Percentiles rank a stretch among this genome's conserved stretches.
Conservation (phyloP, 345 rosid genomes). For the Garcia nutans region DNA sequence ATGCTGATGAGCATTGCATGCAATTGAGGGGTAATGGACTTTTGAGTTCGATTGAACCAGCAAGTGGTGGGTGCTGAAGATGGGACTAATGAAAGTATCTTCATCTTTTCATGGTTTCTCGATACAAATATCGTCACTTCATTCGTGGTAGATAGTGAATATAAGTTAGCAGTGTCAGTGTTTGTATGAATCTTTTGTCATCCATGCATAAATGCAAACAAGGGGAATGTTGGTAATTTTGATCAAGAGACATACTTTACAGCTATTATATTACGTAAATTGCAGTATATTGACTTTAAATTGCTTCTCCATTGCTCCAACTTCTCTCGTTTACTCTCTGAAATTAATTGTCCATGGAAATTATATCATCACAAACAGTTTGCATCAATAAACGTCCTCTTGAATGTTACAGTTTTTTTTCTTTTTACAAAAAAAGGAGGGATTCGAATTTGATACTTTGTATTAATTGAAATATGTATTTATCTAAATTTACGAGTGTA, state of each 20-base stretch:
- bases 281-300: background rate
- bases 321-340: too few relatives aligned
- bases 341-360: too few relatives aligned
- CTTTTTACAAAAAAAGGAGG: background rate
- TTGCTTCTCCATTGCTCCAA: too few relatives aligned
- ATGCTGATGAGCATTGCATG: constrained; percentile 95
- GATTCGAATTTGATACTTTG: too few relatives aligned
- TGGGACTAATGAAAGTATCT: background rate
- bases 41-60: constrained; percentile 89
- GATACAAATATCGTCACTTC: constrained; percentile 8
- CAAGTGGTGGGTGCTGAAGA: constrained; percentile 79
- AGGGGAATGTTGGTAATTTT: constrained; percentile 25
- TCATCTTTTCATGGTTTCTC: constrained; percentile 5
- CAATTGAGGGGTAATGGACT: constrained; percentile 93
- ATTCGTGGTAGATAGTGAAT: constrained; percentile 34
- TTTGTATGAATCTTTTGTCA: constrained; percentile 14
- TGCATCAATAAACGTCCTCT: too few relatives aligned
- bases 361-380: too few relatives aligned
- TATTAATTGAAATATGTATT: too few relatives aligned
- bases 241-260: constrained; percentile 15
- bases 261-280: background rate
- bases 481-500: too few relatives aligned
- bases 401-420: too few relatives aligned
- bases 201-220: constrained; percentile 23
- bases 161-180: constrained; percentile 23